Evolutionary conservation across 305 asterid species (phyloP).

Genomic region (Andrographis paniculata): DNA sequence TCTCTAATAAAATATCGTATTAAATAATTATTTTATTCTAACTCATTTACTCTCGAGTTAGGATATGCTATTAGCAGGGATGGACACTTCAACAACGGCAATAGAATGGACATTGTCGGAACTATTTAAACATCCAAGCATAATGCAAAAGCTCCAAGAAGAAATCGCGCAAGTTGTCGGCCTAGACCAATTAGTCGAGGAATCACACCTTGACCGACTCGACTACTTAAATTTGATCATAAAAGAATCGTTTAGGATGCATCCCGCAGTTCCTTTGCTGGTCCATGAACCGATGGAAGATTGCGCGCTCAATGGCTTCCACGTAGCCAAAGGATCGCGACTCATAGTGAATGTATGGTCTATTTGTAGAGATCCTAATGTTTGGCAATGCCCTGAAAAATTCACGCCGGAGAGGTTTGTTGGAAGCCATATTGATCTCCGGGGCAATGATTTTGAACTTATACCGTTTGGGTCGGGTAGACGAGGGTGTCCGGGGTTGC

Average conservation of each 20-base stretch:
- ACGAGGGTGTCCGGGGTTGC: constrained; percentile 38
- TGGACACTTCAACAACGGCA: constrained; percentile 38
- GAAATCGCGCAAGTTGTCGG: constrained; percentile 38
- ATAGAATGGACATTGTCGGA: constrained; percentile 43
- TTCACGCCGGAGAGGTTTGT: constrained; percentile 33
- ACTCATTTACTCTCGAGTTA: background rate
- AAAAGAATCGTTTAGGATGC: constrained; percentile 34
- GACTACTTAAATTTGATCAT: constrained; percentile 30
- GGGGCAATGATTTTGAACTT: constrained; percentile 28
- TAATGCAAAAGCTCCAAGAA: constrained; percentile 20
- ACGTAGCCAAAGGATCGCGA: constrained; percentile 26
- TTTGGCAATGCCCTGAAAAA: constrained; percentile 29
- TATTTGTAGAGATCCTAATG: constrained; percentile 26
- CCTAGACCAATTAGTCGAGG: constrained; percentile 31
- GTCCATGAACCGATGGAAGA: constrained; percentile 31
- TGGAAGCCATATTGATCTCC: constrained; percentile 18
- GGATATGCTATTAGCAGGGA: constrained; percentile 37
- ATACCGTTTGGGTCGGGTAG: constrained; percentile 43
- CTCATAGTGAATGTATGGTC: constrained; percentile 25
- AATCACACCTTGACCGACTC: constrained; percentile 29
- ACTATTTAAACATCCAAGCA: constrained; percentile 22
- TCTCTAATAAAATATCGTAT: too few relatives aligned
- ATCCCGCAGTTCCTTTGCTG: constrained; percentile 20
- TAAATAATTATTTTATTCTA: too few relatives aligned
- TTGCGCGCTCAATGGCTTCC: constrained; percentile 25